Evolutionary conservation across 2,329 filamentous ascomycete species (phyloP).

Genomic region (Sarocladium oryzae): DNA sequence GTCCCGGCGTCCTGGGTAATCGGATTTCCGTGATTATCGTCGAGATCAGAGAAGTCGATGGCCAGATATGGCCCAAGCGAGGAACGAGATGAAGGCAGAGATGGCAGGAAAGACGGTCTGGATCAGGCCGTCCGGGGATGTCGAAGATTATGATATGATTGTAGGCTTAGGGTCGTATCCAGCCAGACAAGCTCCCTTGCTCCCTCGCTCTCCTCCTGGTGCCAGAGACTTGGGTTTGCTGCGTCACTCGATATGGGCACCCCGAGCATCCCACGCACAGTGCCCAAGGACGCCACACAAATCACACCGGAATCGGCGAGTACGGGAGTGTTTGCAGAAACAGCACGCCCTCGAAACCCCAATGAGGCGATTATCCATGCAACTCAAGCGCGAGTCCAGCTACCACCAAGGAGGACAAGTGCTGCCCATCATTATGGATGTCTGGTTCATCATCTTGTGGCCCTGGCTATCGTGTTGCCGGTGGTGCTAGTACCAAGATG

Average conservation of each 20-base stretch:
- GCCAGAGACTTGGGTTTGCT: constrained; percentile 8
- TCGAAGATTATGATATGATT: constrained; percentile 9
- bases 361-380: too few species aligned
- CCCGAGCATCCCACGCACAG: not conserved
- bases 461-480: constrained; percentile 5
- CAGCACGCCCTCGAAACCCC: not conserved
- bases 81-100: not conserved
- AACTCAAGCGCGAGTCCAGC: too few species aligned
- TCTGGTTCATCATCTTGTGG: not conserved
- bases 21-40: too few species aligned
- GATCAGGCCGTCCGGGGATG: constrained; percentile 4
- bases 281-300: not conserved
- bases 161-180: not conserved
- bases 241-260: constrained; percentile 1
- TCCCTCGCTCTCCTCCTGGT: constrained; percentile 2
- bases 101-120: not conserved
- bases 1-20: not conserved
- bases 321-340: not conserved
- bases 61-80: not conserved
- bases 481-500: too few species aligned
- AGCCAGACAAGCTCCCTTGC: too few species aligned
- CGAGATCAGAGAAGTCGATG: not conserved
- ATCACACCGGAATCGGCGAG: not conserved
- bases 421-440: too few species aligned
- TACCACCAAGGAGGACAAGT: too few species aligned